Conservation (phyloP, 805 yeast genomes). For the Kuraishia hungarica region DNA sequence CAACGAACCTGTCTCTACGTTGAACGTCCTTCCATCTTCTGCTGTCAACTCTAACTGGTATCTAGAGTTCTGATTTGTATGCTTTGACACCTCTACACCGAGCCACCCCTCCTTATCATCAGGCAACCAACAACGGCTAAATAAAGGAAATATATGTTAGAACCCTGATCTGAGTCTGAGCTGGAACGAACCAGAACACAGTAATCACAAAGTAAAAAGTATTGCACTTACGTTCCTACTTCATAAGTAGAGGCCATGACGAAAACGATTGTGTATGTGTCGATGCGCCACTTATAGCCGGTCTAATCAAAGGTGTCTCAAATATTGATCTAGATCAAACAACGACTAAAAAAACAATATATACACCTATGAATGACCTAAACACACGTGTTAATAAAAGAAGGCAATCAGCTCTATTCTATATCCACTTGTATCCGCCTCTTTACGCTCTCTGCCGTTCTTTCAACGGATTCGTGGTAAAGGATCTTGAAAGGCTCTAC, state of each 20-base stretch:
- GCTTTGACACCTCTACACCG: constrained; percentile 51
- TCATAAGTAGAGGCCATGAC: constrained; percentile 34
- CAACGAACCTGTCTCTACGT: constrained; percentile 38
- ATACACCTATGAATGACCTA: not conserved
- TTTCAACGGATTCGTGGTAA: not conserved
- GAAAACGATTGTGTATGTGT: constrained; percentile 9
- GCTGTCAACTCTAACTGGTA: constrained; percentile 41
- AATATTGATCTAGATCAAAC: not conserved
- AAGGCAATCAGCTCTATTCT: not conserved
- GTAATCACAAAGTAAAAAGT: not conserved
- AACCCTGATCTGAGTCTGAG: not conserved
- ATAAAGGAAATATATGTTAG: constrained; percentile 4
- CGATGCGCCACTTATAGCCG: not conserved
- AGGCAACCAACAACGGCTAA: constrained; percentile 74
- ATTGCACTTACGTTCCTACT: constrained; percentile 42
- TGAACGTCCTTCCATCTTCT: constrained; percentile 41
- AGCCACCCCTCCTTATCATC: constrained; percentile 70
- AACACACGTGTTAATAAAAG: not conserved
- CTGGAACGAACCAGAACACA: not conserved
- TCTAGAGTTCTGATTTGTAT: constrained; percentile 31
- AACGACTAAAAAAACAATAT: not conserved
- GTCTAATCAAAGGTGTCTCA: not conserved
- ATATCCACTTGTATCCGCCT: not conserved
- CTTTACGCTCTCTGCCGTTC: not conserved
- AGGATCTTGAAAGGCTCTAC: not conserved